Conservation (phyloP, 176 grass and related monocot species). For the Aegilops tauschii region DNA sequence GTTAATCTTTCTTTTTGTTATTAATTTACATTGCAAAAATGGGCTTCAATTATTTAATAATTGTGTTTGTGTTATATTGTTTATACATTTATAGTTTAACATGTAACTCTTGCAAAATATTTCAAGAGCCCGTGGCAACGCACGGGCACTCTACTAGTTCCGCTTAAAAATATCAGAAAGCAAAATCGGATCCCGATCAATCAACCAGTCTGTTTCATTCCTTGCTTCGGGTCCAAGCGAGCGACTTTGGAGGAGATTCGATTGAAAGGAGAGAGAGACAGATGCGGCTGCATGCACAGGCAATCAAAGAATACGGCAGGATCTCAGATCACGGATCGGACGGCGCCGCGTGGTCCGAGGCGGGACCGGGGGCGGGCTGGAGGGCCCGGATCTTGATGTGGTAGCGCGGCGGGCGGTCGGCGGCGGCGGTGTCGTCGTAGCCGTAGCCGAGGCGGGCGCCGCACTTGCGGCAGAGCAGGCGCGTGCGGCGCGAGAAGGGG, state of each 20-base stretch:
- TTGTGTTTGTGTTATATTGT: no score
- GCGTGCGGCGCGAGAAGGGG: constrained; percentile 42
- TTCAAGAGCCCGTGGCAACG: no score
- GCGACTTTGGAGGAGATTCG: neutral
- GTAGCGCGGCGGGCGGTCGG: constrained; percentile 7
- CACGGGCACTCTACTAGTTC: neutral
- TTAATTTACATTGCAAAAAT: no score
- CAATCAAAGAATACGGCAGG: neutral
- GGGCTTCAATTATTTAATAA: no score
- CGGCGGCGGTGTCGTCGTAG: constrained; percentile 29
- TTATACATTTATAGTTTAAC: no score
- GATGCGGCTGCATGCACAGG: no score
- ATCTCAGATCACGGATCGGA: neutral
- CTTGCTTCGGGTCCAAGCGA: constrained; percentile 15
- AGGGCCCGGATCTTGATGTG: constrained; percentile 45
- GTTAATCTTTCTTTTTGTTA: no score
- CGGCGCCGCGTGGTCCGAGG: neutral
- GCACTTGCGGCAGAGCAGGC: constrained; percentile 61
- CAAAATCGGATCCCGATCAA: neutral
- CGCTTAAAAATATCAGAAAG: neutral
- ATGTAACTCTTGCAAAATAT: no score
- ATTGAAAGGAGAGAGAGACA: neutral
- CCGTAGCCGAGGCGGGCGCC: constrained; percentile 40
- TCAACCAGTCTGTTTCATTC: neutral
- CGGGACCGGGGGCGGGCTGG: constrained; percentile 14